phyloP scores from a whole-genome alignment of 108 stramenopile species.

The Pinguiococcus pyrenoidosus region DNA sequence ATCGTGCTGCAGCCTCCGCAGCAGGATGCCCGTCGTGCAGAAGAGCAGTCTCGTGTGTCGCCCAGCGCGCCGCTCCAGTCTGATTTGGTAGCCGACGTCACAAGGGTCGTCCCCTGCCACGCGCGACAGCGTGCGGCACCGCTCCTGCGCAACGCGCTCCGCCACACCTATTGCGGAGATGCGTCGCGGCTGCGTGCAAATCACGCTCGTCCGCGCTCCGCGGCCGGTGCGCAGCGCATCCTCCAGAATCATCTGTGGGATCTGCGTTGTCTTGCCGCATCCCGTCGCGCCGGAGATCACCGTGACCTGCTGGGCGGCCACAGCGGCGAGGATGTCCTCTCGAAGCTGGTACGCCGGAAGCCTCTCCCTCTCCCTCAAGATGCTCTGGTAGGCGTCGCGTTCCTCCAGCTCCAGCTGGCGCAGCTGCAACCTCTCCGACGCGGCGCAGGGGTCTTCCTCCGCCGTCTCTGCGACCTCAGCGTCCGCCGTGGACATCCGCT shows the following conservation, averaged over 20 bases:
- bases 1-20: slow-evolving; percentile 52
- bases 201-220: slow-evolving; percentile 14
- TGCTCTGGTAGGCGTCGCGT: not conserved
- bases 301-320: slow-evolving; percentile 33
- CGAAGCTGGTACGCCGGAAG: slow-evolving; percentile 45
- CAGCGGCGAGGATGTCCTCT: slow-evolving; percentile 25
- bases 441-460: not conserved
- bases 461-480: not conserved
- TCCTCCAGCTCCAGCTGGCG: no score
- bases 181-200: slow-evolving; percentile 64
- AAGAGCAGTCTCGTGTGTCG: slow-evolving; percentile 47
- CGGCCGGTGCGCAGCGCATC: slow-evolving; percentile 11
- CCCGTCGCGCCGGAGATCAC: slow-evolving; percentile 61
- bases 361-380: not conserved
- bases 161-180: slow-evolving; percentile 76
- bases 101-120: slow-evolving; percentile 36
- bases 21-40: slow-evolving; percentile 65
- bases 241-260: slow-evolving; percentile 69
- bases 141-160: slow-evolving; percentile 66
- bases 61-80: slow-evolving; percentile 37
- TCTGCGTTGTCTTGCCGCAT: slow-evolving; percentile 62
- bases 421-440: no score
- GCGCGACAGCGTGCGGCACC: no score
- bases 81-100: slow-evolving; percentile 56
- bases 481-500: no score